Evolutionary conservation across 2,329 filamentous ascomycete genomes (phyloP), one percentile per base, ranked within the genome.

Genomic region (Aspergillus pseudonomiae): DNA sequence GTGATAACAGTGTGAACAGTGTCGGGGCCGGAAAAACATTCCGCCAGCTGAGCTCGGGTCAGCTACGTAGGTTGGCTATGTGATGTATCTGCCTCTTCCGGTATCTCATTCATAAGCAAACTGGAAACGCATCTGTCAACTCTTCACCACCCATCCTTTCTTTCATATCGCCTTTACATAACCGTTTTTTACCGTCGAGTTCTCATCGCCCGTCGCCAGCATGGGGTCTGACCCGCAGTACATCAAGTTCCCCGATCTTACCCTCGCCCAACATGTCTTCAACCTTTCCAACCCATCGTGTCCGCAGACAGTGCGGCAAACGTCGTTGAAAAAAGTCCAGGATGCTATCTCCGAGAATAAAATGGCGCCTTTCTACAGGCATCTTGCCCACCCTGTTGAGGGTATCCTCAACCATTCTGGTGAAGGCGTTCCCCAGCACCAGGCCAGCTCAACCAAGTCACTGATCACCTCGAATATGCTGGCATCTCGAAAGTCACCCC

Each of bases 351-450:
- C 79, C 63, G 84, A 88, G 73, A 80, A 88, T 70, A 88, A 88
- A 75, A 90, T 90, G 88, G 87, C 88, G 28, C 87, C 88, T 21
- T 82, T 90, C 54, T 90, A 90, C 76, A 83, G 86, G 71, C 84
- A 89, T 70, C 82, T 90, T 54, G 87, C 88, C 63, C 88, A 90
- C 74, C 88, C 88, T 2, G 80, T 82, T 21, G 86, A 95, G 66
- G 93, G 93, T 65, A 89, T 95, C 67, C 82, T 97, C 76, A 96
- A 96, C 78, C 82, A 84, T 60, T 81, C 88, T 46, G 91, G 91
- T 68, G 92, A 96, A 75, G 82, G 85, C 63, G 78, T 81, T 63
- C 74, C 82, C 70, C 78, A 81, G 71, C 75, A 85, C 81, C 69
- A 81, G 80, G 70, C 67, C 46, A 63, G 65, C 86, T 65, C 83